Evolutionary conservation across 805 yeast species (phyloP).

Genomic region (Yarrowia deformans): DNA sequence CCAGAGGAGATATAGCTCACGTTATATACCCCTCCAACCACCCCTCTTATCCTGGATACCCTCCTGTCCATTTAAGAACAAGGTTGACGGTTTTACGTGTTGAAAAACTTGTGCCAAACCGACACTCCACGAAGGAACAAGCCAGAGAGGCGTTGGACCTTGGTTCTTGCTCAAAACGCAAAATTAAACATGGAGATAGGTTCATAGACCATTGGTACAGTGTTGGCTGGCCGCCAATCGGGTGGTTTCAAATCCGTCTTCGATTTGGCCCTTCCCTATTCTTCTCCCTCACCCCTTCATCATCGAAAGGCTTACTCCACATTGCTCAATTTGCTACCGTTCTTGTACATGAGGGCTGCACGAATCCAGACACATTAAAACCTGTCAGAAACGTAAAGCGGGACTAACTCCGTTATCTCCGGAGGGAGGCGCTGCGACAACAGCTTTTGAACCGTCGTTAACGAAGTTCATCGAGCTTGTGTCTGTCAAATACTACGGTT

Average conservation of each 20-base stretch:
- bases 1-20: no score
- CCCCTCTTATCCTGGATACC: no score
- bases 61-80: constrained; percentile 1
- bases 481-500: no score
- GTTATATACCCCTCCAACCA: no score
- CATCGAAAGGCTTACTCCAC: constrained; percentile 23
- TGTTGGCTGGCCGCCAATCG: no score
- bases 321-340: constrained; percentile 20
- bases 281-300: not conserved
- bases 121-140: no score
- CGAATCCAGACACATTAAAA: constrained; percentile 7
- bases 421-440: not conserved
- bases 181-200: constrained; percentile 5
- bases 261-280: no score
- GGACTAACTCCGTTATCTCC: constrained; percentile 20
- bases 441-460: no score
- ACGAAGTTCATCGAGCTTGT: no score
- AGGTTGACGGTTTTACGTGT: constrained; percentile 30
- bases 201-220: not conserved
- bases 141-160: no score
- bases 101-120: not conserved
- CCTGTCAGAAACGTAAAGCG: not conserved
- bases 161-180: not conserved
- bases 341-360: not conserved
- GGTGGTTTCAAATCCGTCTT: no score